Base-by-base conservation (phyloP, 257 asterid species). In the Perilla frutescens region DNA sequence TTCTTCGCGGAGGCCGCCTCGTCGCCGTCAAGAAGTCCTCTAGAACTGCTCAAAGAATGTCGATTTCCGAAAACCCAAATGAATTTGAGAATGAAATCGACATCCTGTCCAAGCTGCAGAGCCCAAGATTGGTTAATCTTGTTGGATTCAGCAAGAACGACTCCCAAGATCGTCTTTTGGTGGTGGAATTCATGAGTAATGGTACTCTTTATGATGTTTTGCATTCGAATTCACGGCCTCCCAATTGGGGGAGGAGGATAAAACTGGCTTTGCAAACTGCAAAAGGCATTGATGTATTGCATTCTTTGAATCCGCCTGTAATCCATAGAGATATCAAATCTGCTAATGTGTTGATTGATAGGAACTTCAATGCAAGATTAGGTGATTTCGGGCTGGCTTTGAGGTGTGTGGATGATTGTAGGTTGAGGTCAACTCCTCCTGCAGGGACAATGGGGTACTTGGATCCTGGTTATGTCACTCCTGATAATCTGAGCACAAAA, bases 381-480 rank as follows among this genome's bases (percentile, higher is more conserved):
- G 96, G 96, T 11, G 97, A 91, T 89, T 91, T 91, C 14, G 97
- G 97, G 60, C 66, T 91, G 66, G 96, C 97, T 0, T 78, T 91
- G 72, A 78, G 93, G 74, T 88, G 97, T 68, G 86, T 76, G 44
- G 93, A 89, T 73, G 89, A 83, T 74, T 85, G 49, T 68, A 82
- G 85, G 68, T 70, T 91, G 66, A 91, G 81, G 76, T 88, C 96
- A 53, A 90, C 96, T 64, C 97, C 97, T 7, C 97, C 97, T 13
- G 96, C 97, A 4, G 97, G 97, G 49, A 90, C 96, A 11, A 88
- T 92, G 96, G 97, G 97, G n/a, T 92, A 90, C 77, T 80, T 92
- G 71, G 97, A 92, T 77, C 97, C 97, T 48, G 71, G 87, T 49
- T 92, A 92, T 78, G 88, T 88, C 0, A 92, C 96, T 66, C 97